Evolutionary conservation across 352 stramenopile genomes (phyloP).

Genomic region (Phytophthora brassicae): DNA sequence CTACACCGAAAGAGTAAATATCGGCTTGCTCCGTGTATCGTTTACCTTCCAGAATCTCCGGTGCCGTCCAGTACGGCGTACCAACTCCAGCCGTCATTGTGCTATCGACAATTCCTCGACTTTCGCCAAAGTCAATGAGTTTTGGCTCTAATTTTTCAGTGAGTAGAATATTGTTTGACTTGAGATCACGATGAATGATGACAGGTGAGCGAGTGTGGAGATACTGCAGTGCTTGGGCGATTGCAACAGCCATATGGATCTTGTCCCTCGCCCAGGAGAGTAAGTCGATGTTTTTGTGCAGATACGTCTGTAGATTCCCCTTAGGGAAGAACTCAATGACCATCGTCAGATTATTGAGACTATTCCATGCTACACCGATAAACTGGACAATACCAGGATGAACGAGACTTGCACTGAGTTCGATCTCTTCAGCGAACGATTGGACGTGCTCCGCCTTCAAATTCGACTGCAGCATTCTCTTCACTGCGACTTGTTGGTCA

Average conservation of each 20-base stretch:
- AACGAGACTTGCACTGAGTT: constrained; percentile 46
- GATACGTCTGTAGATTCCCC: constrained; percentile 25
- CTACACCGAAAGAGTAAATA: constrained; percentile 69
- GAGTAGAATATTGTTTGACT: constrained; percentile 69
- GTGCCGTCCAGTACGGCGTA: constrained; percentile 81
- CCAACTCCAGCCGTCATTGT: constrained; percentile 69
- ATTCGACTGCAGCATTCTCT: constrained; percentile 39
- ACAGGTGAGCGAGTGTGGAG: constrained; percentile 26
- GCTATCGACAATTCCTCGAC: constrained; percentile 18
- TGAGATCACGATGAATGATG: constrained; percentile 39
- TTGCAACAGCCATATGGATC: constrained; percentile 45
- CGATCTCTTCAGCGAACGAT: constrained; percentile 55
- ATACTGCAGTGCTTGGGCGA: constrained; percentile 37
- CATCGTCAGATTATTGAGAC: constrained; percentile 32
- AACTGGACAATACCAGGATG: constrained; percentile 54
- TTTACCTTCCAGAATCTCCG: constrained; percentile 62
- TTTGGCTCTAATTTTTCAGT: constrained; percentile 62
- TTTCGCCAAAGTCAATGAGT: constrained; percentile 85
- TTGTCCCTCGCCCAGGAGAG: constrained; percentile 41
- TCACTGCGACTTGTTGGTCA: constrained; percentile 40
- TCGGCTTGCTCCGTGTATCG: constrained; percentile 57
- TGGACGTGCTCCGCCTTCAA: constrained; percentile 34
- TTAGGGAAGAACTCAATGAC: constrained; percentile 34
- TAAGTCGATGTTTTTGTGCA: constrained; percentile 20
- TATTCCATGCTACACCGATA: constrained; percentile 56